Conservation (phyloP, 306 rosid species). For the cucumber (Cucumis sativus) region Cucumber_9930_V3 NC_026659.2:23056501-23057000, state of each 20-base stretch:
- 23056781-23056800: neutral
- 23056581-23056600: slow-evolving; percentile 29
- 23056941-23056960: neutral
- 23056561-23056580: slow-evolving; percentile 52
- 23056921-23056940: neutral
- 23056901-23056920: neutral
- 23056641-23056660: slow-evolving; percentile 56
- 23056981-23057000: neutral
- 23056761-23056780: slow-evolving; percentile 2
- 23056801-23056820: neutral
- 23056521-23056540: slow-evolving; percentile 40
- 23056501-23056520: slow-evolving; percentile 30
- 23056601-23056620: slow-evolving; percentile 12
- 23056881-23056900: neutral
- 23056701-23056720: slow-evolving; percentile 27
- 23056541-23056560: slow-evolving; percentile 47
- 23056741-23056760: neutral
- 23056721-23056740: neutral
- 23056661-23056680: slow-evolving; percentile 35
- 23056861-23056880: neutral
- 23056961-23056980: neutral
- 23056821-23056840: neutral
- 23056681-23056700: slow-evolving; percentile 31
- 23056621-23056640: slow-evolving; percentile 17
- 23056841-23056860: neutral